Conservation (phyloP, 1,139 yeast species). For the Pichia sp. region DNA sequence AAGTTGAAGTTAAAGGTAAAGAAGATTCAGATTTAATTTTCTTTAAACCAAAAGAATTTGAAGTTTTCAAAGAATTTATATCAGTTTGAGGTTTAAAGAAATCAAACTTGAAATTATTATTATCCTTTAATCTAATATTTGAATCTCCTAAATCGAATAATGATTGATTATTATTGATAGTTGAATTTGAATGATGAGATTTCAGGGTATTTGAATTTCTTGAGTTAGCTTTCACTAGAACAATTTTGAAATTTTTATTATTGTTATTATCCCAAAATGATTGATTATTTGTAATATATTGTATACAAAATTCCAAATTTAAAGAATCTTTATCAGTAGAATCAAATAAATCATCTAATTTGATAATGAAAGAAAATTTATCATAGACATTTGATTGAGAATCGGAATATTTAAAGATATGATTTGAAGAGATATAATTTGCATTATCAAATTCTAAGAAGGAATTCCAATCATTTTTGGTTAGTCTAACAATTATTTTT, state of each 20-base stretch:
- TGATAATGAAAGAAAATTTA: conserved; percentile 40
- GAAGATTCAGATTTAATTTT: conserved; percentile 27
- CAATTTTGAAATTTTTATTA: conserved; percentile 48
- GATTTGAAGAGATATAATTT: conserved; percentile 29
- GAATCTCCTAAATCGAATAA: conserved; percentile 23
- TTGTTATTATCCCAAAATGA: conserved; percentile 78
- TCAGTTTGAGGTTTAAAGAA: conserved; percentile 10
- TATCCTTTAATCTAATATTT: conserved; percentile 23
- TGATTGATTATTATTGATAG: conserved; percentile 1
- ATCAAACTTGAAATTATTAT: conserved; percentile 20
- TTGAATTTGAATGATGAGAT: conserved; percentile 1
- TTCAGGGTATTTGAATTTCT: background rate
- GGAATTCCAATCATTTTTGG: conserved; percentile 63
- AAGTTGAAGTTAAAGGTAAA: conserved; percentile 14
- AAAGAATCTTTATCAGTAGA: conserved; percentile 25
- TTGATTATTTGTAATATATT: conserved; percentile 40
- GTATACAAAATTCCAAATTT: conserved; percentile 48
- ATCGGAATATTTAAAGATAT: conserved; percentile 27
- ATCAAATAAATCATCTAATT: conserved; percentile 28
- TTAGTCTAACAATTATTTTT: conserved; percentile 53
- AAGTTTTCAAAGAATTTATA: conserved; percentile 16
- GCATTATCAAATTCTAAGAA: conserved; percentile 33
- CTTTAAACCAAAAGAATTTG: conserved; percentile 22
- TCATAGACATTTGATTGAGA: conserved; percentile 27
- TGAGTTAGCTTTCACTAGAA: conserved; percentile 12